Evolutionary conservation across 768 basidiomycete genomes (phyloP), one percentile per base, ranked within the genome.

Genomic region (Floccularia luteovirens): DNA sequence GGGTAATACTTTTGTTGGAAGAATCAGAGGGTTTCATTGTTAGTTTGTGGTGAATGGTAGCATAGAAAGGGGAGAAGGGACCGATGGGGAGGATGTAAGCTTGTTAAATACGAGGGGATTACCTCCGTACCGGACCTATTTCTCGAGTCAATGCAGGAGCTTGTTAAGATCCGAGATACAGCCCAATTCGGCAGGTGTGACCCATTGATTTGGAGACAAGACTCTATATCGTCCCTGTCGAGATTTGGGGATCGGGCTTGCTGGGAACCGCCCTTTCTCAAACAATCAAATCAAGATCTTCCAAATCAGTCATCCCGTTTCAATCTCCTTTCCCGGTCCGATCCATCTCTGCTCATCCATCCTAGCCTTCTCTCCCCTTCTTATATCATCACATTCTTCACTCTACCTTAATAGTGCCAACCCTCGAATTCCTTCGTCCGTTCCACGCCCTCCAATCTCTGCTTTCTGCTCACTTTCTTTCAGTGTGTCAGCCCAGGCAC

Each of bases 161-260:
- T 50, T 56, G 51, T 51, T 49, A 67, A 74, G 75, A 77, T 77
- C 76, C 71, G 63, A 70, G 64, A 70, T 60, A 44, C 38, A 50
- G 42, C 54, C 66, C 39, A 49, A 69, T 64, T 63, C 60, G 75
- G 76, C 62, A 78, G 59, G 59, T 54, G 35, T 33, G 68, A 61
- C 55, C 75, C 75, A 66, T 54, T 42, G 48, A 41, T 48, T 50
- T 67, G 75, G 75, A 75, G 70, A 65, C 57, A 52, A 49, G 28
- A 27, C 48, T 38, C 50, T 51, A 43, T 46, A 28, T 39, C 39
- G 43, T 48, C 41, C 39, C 43, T 44, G 43, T 47, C 24, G 28
- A 42, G 39, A 48, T 46, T 36, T 28, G 16, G 20, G 27, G 44
- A 45, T 45, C 44, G 35, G 41, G 3, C 23, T 28, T 30, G 40